phyloP scores from a whole-genome alignment of 495 filamentous ascomycete species.

The Thermochaetoides thermophila region DNA sequence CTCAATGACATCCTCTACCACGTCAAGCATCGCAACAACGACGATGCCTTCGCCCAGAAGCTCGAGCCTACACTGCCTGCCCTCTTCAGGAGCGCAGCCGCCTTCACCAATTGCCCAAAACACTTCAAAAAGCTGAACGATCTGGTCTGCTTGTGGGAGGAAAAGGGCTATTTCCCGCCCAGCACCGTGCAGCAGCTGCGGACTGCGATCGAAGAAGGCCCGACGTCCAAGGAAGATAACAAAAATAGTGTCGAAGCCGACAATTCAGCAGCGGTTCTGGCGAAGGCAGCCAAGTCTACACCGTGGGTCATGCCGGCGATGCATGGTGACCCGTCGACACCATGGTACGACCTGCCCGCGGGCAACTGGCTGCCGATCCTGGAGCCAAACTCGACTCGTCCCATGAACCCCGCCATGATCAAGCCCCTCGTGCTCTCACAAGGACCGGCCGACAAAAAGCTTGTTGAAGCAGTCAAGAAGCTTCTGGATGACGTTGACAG shows the following conservation, averaged over 20 bases:
- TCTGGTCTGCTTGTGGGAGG: slow-evolving; percentile 60
- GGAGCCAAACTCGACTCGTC: slow-evolving; percentile 54
- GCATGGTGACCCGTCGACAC: slow-evolving; percentile 62
- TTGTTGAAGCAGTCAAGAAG: slow-evolving; percentile 49
- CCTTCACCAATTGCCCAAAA: slow-evolving; percentile 47
- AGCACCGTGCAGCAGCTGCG: slow-evolving; percentile 46
- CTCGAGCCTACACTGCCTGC: slow-evolving; percentile 46
- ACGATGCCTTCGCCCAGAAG: slow-evolving; percentile 41
- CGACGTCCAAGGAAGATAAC: slow-evolving; percentile 4
- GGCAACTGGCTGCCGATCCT: slow-evolving; percentile 70
- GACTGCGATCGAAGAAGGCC: slow-evolving; percentile 36
- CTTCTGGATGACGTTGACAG: slow-evolving; percentile 54
- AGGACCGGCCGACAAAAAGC: slow-evolving; percentile 54
- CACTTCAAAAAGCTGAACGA: slow-evolving; percentile 49
- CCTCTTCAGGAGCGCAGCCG: slow-evolving; percentile 46
- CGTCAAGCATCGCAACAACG: slow-evolving; percentile 43
- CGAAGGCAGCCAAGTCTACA: slow-evolving; percentile 32
- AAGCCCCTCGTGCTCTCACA: slow-evolving; percentile 58
- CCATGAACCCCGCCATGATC: slow-evolving; percentile 56
- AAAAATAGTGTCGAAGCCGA: slow-evolving; percentile 1
- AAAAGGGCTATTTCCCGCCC: slow-evolving; percentile 49
- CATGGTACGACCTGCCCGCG: slow-evolving; percentile 76
- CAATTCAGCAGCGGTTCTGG: slow-evolving; percentile 5
- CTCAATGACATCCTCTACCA: slow-evolving; percentile 76
- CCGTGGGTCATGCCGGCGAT: slow-evolving; percentile 58